Conservation (phyloP, 371 early-diverging fungal genomes). For the Haplosporangium sp. region DNA sequence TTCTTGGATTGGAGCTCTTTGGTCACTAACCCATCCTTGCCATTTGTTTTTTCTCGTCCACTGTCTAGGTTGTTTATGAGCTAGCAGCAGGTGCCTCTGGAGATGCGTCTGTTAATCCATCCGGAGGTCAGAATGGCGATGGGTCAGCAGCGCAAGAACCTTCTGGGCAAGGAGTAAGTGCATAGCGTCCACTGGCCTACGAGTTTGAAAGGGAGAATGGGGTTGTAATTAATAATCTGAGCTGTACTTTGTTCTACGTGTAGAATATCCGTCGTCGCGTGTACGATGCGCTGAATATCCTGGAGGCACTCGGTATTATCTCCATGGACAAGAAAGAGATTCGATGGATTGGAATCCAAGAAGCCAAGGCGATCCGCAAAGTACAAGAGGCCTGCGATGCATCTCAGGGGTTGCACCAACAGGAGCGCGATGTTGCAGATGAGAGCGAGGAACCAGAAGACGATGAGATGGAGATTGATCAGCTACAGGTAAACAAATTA, state of each 20-base stretch:
- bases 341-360: conserved; percentile 73
- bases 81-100: conserved; percentile 27
- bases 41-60: background rate
- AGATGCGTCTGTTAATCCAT: background rate
- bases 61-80: conserved; percentile 32
- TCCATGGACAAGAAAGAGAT: conserved; percentile 75
- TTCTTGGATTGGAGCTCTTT: background rate
- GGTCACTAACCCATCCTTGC: background rate
- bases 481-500: conserved; percentile 36
- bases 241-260: background rate
- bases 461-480: conserved; percentile 52
- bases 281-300: conserved; percentile 83
- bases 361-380: conserved; percentile 24
- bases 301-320: conserved; percentile 81
- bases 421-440: conserved; percentile 37
- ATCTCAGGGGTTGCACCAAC: conserved; percentile 1
- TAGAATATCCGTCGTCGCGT: conserved; percentile 83
- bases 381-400: conserved; percentile 3
- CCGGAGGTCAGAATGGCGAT: conserved; percentile 6
- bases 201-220: too few species aligned
- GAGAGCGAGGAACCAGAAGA: conserved; percentile 55
- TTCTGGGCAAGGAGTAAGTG: conserved; percentile 37
- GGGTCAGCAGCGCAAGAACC: conserved; percentile 17
- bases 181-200: background rate
- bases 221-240: background rate